Base-by-base conservation (phyloP, 495 filamentous ascomycete genomes). In the Astrothelium subdiscretum region DNA sequence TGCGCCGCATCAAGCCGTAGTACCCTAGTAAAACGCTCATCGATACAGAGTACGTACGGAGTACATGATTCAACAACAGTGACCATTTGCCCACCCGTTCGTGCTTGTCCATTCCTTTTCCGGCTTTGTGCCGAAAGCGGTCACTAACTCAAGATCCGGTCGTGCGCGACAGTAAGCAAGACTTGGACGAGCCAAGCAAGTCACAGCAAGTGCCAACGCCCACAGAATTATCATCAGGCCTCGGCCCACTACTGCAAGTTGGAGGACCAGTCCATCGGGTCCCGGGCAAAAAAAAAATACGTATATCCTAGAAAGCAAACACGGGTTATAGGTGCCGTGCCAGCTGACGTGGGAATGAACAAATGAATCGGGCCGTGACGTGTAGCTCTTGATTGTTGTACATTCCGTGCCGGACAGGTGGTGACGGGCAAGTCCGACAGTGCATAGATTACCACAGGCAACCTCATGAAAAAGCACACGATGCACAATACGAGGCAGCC, bases 1-100 rank as follows among this genome's bases (percentile, higher is more conserved):
- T 54, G 48, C 48, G 48, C 48, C 48, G 48, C 48, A 54, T 54
- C 48, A 54, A 54, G 48, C 48, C 48, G 48, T 24, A 54, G 48
- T 29, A 48, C 20, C n/a, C n/a, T n/a, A n/a, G n/a, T n/a, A n/a
- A n/a, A n/a, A n/a, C n/a, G n/a, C n/a, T n/a, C n/a, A n/a, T n/a
- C n/a, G n/a, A n/a, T n/a, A n/a, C n/a, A n/a, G n/a, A n/a, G n/a
- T n/a, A n/a, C n/a, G n/a, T n/a, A n/a, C n/a, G n/a, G n/a, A n/a
- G n/a, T 48, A 48, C 43, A 48, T 48, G 43, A 48, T 48, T 48
- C 43, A 54, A 26, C 48, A 54, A n/a, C n/a, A n/a, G n/a, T n/a
- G n/a, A n/a, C n/a, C n/a, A n/a, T n/a, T n/a, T n/a, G n/a, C 24
- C 48, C 12, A 24, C 24, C 48, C 29, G 48, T 29, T 26, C 48